Evolutionary conservation across 139 green algal genomes (phyloP).

Genomic region (Micractinium sp.): DNA sequence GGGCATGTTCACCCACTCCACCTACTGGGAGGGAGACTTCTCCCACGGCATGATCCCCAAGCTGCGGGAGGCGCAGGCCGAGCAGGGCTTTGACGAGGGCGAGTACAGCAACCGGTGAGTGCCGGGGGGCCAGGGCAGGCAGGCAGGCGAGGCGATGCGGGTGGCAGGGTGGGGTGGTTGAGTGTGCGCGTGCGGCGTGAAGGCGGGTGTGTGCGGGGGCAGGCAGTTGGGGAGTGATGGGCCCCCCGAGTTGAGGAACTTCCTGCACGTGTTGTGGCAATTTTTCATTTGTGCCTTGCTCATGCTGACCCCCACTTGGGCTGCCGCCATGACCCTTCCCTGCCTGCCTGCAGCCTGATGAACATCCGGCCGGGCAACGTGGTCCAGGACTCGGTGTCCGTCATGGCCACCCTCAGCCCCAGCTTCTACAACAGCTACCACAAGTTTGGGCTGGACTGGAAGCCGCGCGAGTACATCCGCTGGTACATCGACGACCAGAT

Average conservation of each 20-base stretch:
- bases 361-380: neutral
- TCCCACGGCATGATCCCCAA: neutral
- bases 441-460: constrained; percentile 37
- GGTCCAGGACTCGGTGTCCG: neutral
- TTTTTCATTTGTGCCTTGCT: too few relatives aligned
- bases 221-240: too few relatives aligned
- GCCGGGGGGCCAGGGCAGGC: neutral
- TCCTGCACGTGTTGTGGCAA: too few relatives aligned
- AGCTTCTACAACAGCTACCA: neutral
- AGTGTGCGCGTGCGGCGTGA: too few relatives aligned
- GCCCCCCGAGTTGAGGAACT: too few relatives aligned
- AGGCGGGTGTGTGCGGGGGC: neutral
- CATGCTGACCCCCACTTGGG: too few relatives aligned
- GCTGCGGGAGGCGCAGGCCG: neutral
- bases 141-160: too few relatives aligned
- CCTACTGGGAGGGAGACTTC: constrained; percentile 3
- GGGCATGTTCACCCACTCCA: neutral
- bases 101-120: neutral
- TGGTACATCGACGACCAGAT: constrained; percentile 46
- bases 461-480: constrained; percentile 32
- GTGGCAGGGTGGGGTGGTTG: too few relatives aligned
- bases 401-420: neutral
- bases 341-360: neutral
- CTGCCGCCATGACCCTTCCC: too few relatives aligned
- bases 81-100: neutral